Conservation (phyloP, 371 early-diverging fungal genomes). For the Mortierella sp. region DNA sequence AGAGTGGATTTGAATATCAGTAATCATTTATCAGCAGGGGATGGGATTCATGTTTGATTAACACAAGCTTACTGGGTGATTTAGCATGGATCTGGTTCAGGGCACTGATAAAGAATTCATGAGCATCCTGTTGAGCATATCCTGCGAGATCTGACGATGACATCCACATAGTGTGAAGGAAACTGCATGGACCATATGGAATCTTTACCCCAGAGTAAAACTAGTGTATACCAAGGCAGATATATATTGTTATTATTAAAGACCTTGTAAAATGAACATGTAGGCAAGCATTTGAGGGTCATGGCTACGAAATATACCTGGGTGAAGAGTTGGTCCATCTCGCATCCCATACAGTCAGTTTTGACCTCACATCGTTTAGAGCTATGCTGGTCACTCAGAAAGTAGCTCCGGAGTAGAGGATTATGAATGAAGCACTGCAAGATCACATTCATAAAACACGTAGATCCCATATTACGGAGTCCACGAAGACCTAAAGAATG, state of each 20-base stretch:
- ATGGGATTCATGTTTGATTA: not conserved
- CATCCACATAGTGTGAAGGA: slow-evolving; percentile 92
- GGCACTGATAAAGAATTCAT: slow-evolving; percentile 94
- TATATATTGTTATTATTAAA: not conserved
- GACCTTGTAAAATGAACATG: not conserved
- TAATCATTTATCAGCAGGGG: not conserved
- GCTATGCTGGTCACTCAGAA: slow-evolving; percentile 89
- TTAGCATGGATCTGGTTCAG: slow-evolving; percentile 89
- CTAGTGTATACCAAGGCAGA: slow-evolving; percentile 48
- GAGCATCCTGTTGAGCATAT: slow-evolving; percentile 96
- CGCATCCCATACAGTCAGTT: slow-evolving; percentile 91
- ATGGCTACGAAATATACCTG: slow-evolving; percentile 58
- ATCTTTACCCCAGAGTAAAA: slow-evolving; percentile 76
- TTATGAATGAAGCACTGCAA: slow-evolving; percentile 94
- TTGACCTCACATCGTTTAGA: slow-evolving; percentile 71
- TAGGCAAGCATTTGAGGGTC: no score
- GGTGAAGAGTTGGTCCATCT: slow-evolving; percentile 85
- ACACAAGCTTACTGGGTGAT: slow-evolving; percentile 41
- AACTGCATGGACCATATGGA: slow-evolving; percentile 87
- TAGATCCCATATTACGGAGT: slow-evolving; percentile 92
- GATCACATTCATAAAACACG: slow-evolving; percentile 96
- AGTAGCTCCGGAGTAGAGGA: slow-evolving; percentile 87
- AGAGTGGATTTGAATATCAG: not conserved
- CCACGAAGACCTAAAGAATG: slow-evolving; percentile 86
- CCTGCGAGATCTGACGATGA: slow-evolving; percentile 89